Evolutionary conservation across 2,329 filamentous ascomycete genomes (phyloP).

Genomic region (Aspergillus persii): DNA sequence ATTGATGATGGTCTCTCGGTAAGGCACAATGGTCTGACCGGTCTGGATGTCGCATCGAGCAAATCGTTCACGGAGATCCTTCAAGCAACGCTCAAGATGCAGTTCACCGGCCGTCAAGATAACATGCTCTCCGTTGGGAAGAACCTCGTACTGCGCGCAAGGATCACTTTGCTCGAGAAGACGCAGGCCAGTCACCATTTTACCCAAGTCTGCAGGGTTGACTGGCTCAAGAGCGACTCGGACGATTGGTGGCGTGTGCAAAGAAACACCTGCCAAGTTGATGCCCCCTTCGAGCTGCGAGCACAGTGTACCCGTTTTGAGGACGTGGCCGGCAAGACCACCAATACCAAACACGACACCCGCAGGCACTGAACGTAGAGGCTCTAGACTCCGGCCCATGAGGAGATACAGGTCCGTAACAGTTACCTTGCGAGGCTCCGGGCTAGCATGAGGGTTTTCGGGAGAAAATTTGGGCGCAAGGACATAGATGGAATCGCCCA

Average conservation of each 20-base stretch:
- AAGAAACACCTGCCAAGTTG: conserved; percentile 82
- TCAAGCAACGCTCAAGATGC: conserved; percentile 89
- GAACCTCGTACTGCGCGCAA: conserved; percentile 91
- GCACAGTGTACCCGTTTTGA: conserved; percentile 93
- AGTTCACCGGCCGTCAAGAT: conserved; percentile 90
- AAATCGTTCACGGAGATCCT: conserved; percentile 88
- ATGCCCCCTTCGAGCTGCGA: conserved; percentile 81
- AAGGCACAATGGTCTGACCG: conserved; percentile 91
- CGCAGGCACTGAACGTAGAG: conserved; percentile 78
- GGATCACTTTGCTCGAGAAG: conserved; percentile 92
- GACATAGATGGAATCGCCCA: conserved; percentile 89
- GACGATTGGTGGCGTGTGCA: conserved; percentile 85
- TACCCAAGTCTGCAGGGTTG: conserved; percentile 85
- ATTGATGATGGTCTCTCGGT: conserved; percentile 84
- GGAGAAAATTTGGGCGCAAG: conserved; percentile 91
- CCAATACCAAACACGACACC: conserved; percentile 95
- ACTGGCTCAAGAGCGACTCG: conserved; percentile 92
- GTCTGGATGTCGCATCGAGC: conserved; percentile 93
- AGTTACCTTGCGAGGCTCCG: conserved; percentile 76
- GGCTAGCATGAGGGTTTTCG: conserved; percentile 66
- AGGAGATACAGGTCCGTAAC: conserved; percentile 89
- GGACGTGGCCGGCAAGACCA: conserved; percentile 85
- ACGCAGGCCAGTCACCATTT: conserved; percentile 86
- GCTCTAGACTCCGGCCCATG: conserved; percentile 88
- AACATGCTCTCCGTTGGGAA: conserved; percentile 91